A percentile compares a stretch with the other conserved stretches of the same genome.
phyloP scores from a whole-genome alignment of 495 filamentous ascomycete genomes.

The Penicillium cataractarum region DNA sequence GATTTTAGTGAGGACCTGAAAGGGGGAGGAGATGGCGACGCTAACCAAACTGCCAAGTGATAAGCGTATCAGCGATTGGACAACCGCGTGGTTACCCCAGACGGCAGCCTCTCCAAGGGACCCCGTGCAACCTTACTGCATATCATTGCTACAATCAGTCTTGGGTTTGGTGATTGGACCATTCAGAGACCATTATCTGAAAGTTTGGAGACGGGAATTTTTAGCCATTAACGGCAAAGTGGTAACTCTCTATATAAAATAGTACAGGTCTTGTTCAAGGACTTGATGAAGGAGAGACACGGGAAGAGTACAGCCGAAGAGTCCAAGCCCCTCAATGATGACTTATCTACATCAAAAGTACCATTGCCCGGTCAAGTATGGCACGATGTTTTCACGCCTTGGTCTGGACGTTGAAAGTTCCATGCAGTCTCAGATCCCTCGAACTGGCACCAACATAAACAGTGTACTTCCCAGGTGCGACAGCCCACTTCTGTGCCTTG shows the following conservation, averaged over 20 bases:
- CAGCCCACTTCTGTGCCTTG: not conserved
- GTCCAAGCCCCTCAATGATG: not conserved
- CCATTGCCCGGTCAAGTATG: not conserved
- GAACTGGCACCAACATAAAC: not conserved
- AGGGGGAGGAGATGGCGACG: conserved; percentile 40
- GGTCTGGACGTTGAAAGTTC: not conserved
- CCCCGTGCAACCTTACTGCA: not conserved
- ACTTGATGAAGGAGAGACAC: not conserved
- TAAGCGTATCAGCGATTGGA: conserved; percentile 27
- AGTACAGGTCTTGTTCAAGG: not conserved
- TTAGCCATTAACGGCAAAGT: not conserved
- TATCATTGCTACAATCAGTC: not conserved
- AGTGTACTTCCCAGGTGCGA: not conserved
- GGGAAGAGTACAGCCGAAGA: not conserved
- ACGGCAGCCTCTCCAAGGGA: not conserved
- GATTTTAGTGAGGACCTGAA: conserved; percentile 19
- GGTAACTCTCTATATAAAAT: not conserved
- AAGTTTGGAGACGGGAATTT: not conserved
- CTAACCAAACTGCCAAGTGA: conserved; percentile 36
- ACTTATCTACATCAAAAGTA: not conserved
- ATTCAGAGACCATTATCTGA: not conserved
- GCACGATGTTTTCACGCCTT: not conserved
- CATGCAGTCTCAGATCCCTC: not conserved
- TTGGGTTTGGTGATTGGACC: not conserved
- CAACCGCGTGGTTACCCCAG: not conserved